Percentiles rank a stretch among this genome's conserved stretches.
These are phyloP conservation scores for Neurospora sp. DNA, from an alignment of 495 filamentous ascomycete genomes.

Conservation along the genomic window DNA sequence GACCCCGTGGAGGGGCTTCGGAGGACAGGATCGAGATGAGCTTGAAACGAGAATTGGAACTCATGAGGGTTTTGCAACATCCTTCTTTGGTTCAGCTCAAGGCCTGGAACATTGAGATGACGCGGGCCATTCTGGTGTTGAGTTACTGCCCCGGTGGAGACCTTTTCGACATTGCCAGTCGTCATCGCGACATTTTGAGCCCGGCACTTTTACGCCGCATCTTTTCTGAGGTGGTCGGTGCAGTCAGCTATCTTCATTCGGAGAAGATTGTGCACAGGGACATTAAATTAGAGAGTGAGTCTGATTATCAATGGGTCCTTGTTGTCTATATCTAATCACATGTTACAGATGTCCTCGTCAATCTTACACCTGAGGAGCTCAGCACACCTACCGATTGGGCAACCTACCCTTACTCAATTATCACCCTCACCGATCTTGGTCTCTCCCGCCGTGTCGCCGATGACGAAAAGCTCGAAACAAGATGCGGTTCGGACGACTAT, in stretches of 20 bases:
- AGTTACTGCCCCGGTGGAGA: constrained; percentile 92
- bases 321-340: neutral
- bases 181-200: constrained; percentile 50
- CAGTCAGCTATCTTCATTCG: constrained; percentile 75
- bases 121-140: constrained; percentile 72
- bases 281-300: constrained; percentile 93
- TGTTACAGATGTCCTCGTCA: constrained; percentile 74
- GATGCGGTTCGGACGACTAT: constrained; percentile 95
- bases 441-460: constrained; percentile 74
- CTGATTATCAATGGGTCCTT: neutral
- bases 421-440: constrained; percentile 86
- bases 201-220: constrained; percentile 70
- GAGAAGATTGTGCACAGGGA: constrained; percentile 88
- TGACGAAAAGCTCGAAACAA: constrained; percentile 72
- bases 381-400: constrained; percentile 47
- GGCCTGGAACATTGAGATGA: constrained; percentile 72
- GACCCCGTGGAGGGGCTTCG: constrained; percentile 78
- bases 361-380: constrained; percentile 51
- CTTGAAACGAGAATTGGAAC: constrained; percentile 87
- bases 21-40: constrained; percentile 86
- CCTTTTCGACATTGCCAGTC: constrained; percentile 82
- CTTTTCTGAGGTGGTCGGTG: constrained; percentile 78
- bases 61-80: constrained; percentile 76
- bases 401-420: constrained; percentile 65
- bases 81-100: constrained; percentile 84